Percentiles rank a stretch among this genome's conserved stretches.
phyloP scores from a whole-genome alignment of 495 filamentous ascomycete species.

The Trichoderma orchidacearum region DNA sequence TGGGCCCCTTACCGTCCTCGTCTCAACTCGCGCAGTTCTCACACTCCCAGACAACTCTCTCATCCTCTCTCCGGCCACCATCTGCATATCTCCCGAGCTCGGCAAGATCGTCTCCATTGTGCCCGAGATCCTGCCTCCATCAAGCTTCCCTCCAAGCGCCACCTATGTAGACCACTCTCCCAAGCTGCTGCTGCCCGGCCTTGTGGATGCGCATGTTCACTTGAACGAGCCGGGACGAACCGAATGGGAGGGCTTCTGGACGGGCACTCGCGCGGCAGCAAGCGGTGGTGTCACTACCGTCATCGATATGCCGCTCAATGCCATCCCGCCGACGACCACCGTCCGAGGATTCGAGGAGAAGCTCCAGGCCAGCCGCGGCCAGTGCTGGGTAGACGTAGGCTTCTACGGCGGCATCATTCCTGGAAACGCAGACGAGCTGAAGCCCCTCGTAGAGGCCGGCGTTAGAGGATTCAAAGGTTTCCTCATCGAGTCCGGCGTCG shows the following conservation, averaged over 20 bases:
- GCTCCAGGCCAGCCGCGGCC: constrained; percentile 65
- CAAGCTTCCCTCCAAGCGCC: constrained; percentile 56
- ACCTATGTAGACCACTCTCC: constrained; percentile 77
- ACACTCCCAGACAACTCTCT: constrained; percentile 46
- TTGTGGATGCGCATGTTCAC: constrained; percentile 96
- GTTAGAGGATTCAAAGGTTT: constrained; percentile 97
- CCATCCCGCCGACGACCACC: constrained; percentile 92
- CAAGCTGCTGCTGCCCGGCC: constrained; percentile 73
- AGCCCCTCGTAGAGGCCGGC: constrained; percentile 67
- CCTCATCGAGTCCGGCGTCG: constrained; percentile 89
- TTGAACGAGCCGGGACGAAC: constrained; percentile 95
- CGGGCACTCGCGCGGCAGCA: constrained; percentile 83
- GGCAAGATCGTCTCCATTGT: constrained; percentile 79
- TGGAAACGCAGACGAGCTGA: constrained; percentile 70
- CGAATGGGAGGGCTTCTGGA: constrained; percentile 97
- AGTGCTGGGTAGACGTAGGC: constrained; percentile 98
- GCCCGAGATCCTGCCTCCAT: constrained; percentile 53
- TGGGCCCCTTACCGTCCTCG: constrained; percentile 45
- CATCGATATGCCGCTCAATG: constrained; percentile 96
- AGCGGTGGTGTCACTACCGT: constrained; percentile 98
- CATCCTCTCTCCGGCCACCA: constrained; percentile 46
- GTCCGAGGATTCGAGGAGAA: constrained; percentile 72
- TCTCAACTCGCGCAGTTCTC: constrained; percentile 71
- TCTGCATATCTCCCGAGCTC: constrained; percentile 61
- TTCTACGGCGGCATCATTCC: constrained; percentile 96